Evolutionary conservation across 1,284 basidiomycete species (phyloP).

Genomic region (Ceratobasidium sp.): DNA sequence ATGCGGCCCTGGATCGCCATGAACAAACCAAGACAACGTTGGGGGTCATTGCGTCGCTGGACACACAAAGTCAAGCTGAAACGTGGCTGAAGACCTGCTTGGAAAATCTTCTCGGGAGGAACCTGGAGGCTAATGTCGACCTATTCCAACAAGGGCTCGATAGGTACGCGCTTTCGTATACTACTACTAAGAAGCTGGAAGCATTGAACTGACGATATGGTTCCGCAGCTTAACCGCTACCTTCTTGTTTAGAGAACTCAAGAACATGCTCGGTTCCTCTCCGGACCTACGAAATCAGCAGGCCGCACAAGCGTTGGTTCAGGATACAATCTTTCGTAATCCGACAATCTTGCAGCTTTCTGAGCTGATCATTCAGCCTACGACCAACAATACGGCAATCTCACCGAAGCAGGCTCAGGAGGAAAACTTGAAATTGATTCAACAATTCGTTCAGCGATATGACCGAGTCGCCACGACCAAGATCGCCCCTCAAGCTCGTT

Average conservation of each 20-base stretch:
- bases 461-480: neutral
- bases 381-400: neutral
- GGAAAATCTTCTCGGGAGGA: neutral
- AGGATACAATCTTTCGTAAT: slow-evolving; percentile 2
- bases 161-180: slow-evolving; percentile 28
- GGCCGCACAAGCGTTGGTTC: neutral
- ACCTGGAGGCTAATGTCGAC: slow-evolving; percentile 11
- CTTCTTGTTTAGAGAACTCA: neutral
- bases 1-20: slow-evolving; percentile 40
- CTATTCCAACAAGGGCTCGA: slow-evolving; percentile 38
- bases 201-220: neutral
- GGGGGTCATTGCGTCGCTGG: neutral
- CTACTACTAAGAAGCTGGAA: too few relatives aligned
- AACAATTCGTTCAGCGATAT: neutral
- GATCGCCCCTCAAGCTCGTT: neutral
- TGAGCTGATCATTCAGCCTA: neutral
- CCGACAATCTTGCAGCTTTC: neutral
- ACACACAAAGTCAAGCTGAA: neutral
- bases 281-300: neutral
- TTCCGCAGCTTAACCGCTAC: slow-evolving; percentile 12
- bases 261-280: neutral
- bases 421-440: too few relatives aligned
- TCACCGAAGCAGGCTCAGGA: too few relatives aligned
- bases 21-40: neutral
- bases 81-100: neutral